Percentiles rank a stretch among this genome's conserved stretches.
Evolutionary conservation across 2,329 filamentous ascomycete genomes (phyloP).

Genomic region (Penicillium digitatum): DNA sequence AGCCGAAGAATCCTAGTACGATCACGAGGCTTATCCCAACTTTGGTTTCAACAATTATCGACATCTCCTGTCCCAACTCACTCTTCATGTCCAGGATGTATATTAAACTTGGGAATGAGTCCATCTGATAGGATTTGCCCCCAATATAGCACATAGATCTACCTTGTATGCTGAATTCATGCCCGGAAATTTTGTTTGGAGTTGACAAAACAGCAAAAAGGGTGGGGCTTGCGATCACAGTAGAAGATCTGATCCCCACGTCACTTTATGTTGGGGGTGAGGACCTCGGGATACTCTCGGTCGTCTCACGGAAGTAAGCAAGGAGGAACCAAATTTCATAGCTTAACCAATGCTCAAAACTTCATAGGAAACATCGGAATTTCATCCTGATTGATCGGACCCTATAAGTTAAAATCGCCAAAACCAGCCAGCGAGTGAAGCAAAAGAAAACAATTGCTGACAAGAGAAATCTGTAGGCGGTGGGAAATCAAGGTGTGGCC

Average conservation of each 20-base stretch:
- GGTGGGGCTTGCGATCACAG: background rate
- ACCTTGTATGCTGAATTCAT: background rate
- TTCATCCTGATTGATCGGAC: background rate
- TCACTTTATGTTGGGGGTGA: background rate
- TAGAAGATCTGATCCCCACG: background rate
- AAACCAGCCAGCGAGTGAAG: background rate
- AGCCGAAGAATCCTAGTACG: background rate
- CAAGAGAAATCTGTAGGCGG: conserved; percentile 17
- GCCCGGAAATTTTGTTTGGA: background rate
- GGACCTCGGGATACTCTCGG: background rate
- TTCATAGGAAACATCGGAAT: background rate
- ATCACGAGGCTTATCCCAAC: background rate
- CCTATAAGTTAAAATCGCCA: background rate
- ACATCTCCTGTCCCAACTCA: background rate
- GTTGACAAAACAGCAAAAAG: background rate
- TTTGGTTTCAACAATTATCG: background rate
- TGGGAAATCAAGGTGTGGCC: conserved; percentile 39
- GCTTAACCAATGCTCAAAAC: background rate
- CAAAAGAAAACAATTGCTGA: conserved; percentile 11
- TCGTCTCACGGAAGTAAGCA: background rate
- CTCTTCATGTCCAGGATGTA: background rate
- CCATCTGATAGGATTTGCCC: background rate
- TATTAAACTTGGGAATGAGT: background rate
- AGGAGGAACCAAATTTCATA: background rate
- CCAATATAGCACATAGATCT: background rate